Percentiles rank a stretch among this genome's conserved stretches.
Evolutionary conservation across 2,329 filamentous ascomycete genomes (phyloP).

Genomic region (Polychaeton citri): DNA sequence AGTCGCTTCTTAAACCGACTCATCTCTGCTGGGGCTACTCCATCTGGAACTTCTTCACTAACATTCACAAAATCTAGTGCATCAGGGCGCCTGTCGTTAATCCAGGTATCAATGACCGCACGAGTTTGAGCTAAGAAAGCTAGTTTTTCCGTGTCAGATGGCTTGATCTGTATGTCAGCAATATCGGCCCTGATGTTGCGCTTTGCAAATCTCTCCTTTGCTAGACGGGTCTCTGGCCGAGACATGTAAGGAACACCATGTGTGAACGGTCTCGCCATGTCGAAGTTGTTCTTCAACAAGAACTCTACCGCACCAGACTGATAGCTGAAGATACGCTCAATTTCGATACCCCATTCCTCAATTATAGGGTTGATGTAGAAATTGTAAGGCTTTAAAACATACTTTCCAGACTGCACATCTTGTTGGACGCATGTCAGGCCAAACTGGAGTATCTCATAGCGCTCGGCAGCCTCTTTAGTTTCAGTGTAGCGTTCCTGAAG

Average conservation of each 20-base stretch:
- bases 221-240: slow-evolving; percentile 40
- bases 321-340: slow-evolving; percentile 48
- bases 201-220: slow-evolving; percentile 31
- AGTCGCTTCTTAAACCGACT: slow-evolving; percentile 51
- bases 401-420: slow-evolving; percentile 39
- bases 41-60: slow-evolving; percentile 3
- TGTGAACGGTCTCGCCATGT: slow-evolving; percentile 42
- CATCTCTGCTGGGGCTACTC: slow-evolving; percentile 20
- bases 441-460: slow-evolving; percentile 51
- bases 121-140: slow-evolving; percentile 37
- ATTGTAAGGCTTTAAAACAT: slow-evolving; percentile 51
- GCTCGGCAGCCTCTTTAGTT: slow-evolving; percentile 45
- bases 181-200: slow-evolving; percentile 27
- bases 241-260: slow-evolving; percentile 51
- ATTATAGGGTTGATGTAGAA: slow-evolving; percentile 47
- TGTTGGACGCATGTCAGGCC: slow-evolving; percentile 54
- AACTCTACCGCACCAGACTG: slow-evolving; percentile 50
- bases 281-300: slow-evolving; percentile 44
- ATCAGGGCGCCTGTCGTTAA: slow-evolving; percentile 16
- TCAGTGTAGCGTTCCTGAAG: slow-evolving; percentile 50
- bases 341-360: slow-evolving; percentile 35
- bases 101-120: slow-evolving; percentile 34
- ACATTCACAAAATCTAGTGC: slow-evolving; percentile 22
- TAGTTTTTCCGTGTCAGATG: slow-evolving; percentile 38
- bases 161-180: slow-evolving; percentile 36